Evolutionary conservation across 2,329 filamentous ascomycete genomes (phyloP), one percentile per base, ranked within the genome.

Genomic region (Neofusicoccum umdonicola): DNA sequence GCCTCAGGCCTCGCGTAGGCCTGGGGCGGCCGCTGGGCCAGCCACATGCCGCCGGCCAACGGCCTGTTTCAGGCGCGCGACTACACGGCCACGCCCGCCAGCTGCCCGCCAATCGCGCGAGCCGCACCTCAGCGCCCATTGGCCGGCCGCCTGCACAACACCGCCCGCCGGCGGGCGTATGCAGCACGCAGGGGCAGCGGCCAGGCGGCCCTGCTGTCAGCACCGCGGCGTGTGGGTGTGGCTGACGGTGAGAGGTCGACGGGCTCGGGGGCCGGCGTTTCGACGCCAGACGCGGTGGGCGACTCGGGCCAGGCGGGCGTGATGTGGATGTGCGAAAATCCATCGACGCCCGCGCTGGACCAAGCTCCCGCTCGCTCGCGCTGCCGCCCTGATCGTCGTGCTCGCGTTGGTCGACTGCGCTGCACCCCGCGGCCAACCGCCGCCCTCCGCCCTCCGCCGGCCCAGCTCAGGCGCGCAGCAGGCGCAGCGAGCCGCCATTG

Each of bases 1-100:
- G 22, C 22, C 56, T 47, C 41, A 39, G 44, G 31, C 42, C 31
- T 42, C 58, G 44, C 44, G 44, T 27, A 22, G 15, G 31, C 27
- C 41, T 13, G 54, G 22, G 15, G 39, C 4, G 27, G 27, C 27
- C 27, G 27, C 27, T 31, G 27, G 27, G 7, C 11, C 54, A 45
- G 22, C 37, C 39, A 34, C 22, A 22, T 2, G 13, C 39, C 15
- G 31, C 56, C 51, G 5, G 56, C 42, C 56, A 60, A 48, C 41
- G 41, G 41, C 7, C 56, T 22, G 56, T 60, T 60, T 60, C 56
- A 60, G 56, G 41, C 56, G 56, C 56, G 56, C 56, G 56, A 60
- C 56, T 60, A 37, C 56, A 37, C 41, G 27, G 39, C 39, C 39
- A 11, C 22, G 15, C 27, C 27, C 52, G 37, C 39, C 15, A 19